These are phyloP conservation scores for Piper betle DNA, from an alignment of 164 flowering plant species.

Conservation along the genomic window DNA sequence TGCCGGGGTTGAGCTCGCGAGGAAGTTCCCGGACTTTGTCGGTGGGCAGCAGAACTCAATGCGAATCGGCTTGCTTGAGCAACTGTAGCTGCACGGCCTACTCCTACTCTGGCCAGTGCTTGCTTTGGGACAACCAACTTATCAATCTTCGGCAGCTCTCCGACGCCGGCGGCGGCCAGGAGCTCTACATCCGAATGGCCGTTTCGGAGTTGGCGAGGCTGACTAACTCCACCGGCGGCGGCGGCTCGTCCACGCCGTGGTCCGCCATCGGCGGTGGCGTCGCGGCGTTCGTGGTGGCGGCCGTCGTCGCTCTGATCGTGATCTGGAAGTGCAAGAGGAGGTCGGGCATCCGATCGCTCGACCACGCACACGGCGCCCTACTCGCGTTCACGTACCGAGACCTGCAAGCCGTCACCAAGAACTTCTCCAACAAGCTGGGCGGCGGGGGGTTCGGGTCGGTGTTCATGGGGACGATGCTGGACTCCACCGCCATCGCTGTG, in stretches of 20 bases:
- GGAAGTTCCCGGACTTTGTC: background rate
- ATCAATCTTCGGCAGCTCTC: slow-evolving; percentile 4
- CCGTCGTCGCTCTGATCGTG: slow-evolving; percentile 5
- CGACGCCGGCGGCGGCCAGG: background rate
- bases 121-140: slow-evolving; percentile 7
- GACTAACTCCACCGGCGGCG: background rate
- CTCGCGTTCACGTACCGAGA: slow-evolving; percentile 24
- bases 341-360: background rate
- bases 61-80: slow-evolving; percentile 10
- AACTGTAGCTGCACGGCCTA: slow-evolving; percentile 13
- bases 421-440: too few species aligned
- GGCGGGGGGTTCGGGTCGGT: too few species aligned
- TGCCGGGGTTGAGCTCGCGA: background rate
- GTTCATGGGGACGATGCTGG: too few species aligned
- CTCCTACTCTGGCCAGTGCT: slow-evolving; percentile 5
- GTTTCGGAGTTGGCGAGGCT: background rate
- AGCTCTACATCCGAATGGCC: background rate
- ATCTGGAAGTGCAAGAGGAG: slow-evolving; percentile 7
- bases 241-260: slow-evolving; percentile 2
- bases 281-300: slow-evolving; percentile 5
- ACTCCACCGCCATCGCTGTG: too few species aligned
- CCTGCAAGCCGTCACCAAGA: slow-evolving; percentile 33
- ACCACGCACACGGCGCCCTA: slow-evolving; percentile 22
- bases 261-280: slow-evolving; percentile 12
- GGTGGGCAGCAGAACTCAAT: background rate